Base-by-base conservation (phyloP, 2,329 filamentous ascomycete species). In the Epichloe glyceriae region DNA sequence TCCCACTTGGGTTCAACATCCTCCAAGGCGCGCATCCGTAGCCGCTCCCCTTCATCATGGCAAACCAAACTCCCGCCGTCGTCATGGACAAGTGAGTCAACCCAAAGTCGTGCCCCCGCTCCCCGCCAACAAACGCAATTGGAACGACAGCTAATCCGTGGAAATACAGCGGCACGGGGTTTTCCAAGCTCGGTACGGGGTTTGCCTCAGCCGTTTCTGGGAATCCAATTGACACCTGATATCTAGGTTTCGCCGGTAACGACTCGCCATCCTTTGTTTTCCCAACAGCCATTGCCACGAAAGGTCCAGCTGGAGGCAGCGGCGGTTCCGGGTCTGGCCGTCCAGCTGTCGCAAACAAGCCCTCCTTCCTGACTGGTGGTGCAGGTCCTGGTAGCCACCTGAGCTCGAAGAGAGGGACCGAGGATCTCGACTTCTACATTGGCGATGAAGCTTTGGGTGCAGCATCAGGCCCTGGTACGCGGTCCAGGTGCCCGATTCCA, bases 51-150 rank as follows among this genome's bases (percentile, higher is more conserved):
- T 48, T 57, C 61, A 61, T 53, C 61, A 98, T 98, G 93, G 91
- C 93, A 67, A 86, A 86, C 75, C 91, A 97, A 82, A 97, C 93
- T 68, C 93, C 93, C 64, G 93, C 93, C 87, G 93, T 98, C 96
- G 93, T 98, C 88, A 98, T 98, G 91, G 93, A 98, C 93, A 98
- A 98, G 93, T 96, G 85, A 73, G 88, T 79, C 64, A 72, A 87
- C 79, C 63, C 55, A 68, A 64, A 64, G 56, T 63, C 61, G 42
- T 41, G 33, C 46, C 49, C 19, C 12, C 65, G 57, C 60, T 53
- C 53, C 57, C 58, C 58, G 54, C 55, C 54, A 41, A 58, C 52
- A 60, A 55, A 52, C 54, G 55, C 47, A 56, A 51, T 40, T 14
- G 58, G 55, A 54, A 58, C 52, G 50, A 58, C 51, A 61, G 58